phyloP scores from a whole-genome alignment of 2,329 filamentous ascomycete species.

The Diaporthe caulivora region DNA sequence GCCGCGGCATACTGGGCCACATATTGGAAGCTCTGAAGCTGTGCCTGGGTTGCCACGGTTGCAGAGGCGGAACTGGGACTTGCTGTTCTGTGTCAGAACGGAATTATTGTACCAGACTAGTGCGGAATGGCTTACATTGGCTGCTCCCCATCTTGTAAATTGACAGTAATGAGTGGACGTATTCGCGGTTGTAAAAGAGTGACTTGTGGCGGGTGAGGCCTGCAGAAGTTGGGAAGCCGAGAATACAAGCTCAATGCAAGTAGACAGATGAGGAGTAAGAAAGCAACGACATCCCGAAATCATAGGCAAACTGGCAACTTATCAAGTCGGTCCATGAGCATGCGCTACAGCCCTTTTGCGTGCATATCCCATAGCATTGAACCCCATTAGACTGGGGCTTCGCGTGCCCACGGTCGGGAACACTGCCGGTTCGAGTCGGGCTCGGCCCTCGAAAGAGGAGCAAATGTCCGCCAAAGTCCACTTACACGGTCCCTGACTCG shows the following conservation, averaged over 20 bases:
- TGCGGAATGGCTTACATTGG: neutral
- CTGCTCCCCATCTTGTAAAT: slow-evolving; percentile 8
- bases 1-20: slow-evolving; percentile 43
- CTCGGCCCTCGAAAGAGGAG: slow-evolving; percentile 1
- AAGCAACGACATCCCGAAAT: neutral
- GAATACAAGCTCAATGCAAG: neutral
- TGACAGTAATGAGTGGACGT: neutral
- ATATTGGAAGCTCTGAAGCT: slow-evolving; percentile 41
- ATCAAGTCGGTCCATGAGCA: neutral
- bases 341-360: neutral
- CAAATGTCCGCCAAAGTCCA: slow-evolving; percentile 22
- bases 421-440: slow-evolving; percentile 11
- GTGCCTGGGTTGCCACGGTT: neutral
- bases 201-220: neutral
- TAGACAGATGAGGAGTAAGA: neutral
- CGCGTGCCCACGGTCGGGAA: neutral
- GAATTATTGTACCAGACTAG: neutral
- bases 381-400: neutral
- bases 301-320: neutral
- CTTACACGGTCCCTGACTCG: slow-evolving; percentile 1
- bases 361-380: neutral
- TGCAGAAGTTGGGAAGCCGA: neutral
- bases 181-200: neutral
- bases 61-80: neutral
- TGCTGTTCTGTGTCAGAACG: neutral